Conservation (phyloP, 2,329 filamentous ascomycete genomes). For the Teratosphaeria pseudoeucalypti region DNA sequence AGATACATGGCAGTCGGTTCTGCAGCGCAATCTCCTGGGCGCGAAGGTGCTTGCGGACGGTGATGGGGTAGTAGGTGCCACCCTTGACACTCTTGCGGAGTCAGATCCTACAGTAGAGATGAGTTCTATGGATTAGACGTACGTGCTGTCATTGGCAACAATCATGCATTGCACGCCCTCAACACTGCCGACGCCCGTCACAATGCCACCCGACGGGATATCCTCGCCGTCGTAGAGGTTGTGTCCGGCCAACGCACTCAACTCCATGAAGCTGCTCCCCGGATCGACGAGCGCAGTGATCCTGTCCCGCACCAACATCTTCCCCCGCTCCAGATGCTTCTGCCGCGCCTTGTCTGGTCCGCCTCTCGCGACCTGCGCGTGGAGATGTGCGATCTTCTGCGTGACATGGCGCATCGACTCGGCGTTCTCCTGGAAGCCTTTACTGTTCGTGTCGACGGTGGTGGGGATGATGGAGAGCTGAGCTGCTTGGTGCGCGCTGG, state of each 20-base stretch:
- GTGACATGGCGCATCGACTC: constrained; percentile 66
- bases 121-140: constrained; percentile 6
- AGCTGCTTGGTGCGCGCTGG: constrained; percentile 67
- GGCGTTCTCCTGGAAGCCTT: constrained; percentile 73
- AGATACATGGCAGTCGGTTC: constrained; percentile 78
- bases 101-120: constrained; percentile 6
- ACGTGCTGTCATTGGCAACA: constrained; percentile 86
- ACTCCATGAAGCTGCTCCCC: constrained; percentile 80
- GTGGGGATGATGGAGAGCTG: constrained; percentile 73
- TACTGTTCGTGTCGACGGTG: constrained; percentile 63
- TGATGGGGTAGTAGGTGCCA: constrained; percentile 93
- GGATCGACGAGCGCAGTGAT: constrained; percentile 80
- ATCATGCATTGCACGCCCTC: constrained; percentile 88
- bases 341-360: constrained; percentile 72
- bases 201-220: constrained; percentile 79
- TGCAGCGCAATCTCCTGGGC: constrained; percentile 85
- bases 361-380: constrained; percentile 55
- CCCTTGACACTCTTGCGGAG: constrained; percentile 60
- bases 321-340: constrained; percentile 78
- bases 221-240: constrained; percentile 79
- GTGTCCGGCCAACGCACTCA: constrained; percentile 84
- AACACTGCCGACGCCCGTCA: constrained; percentile 83
- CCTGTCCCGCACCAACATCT: constrained; percentile 89
- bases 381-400: constrained; percentile 57
- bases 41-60: constrained; percentile 91